These are phyloP conservation scores for Chaetomidium leptoderma DNA, from an alignment of 495 filamentous ascomycete species.

Conservation along the genomic window DNA sequence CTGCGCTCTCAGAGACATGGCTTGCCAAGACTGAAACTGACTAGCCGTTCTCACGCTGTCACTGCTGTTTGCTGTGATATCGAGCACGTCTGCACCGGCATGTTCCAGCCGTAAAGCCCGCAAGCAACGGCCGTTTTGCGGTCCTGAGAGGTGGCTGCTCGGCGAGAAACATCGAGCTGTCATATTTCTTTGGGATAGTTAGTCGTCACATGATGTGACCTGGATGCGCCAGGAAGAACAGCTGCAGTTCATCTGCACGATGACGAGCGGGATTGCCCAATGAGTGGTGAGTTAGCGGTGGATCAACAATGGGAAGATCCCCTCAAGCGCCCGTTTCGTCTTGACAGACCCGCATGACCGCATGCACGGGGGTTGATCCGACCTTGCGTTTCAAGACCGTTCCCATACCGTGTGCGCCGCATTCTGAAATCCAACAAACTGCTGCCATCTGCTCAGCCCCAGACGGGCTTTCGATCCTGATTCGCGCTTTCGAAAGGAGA, in stretches of 20 bases:
- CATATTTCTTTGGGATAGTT: too few species aligned
- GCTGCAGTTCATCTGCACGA: background rate
- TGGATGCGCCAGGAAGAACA: conserved; percentile 22
- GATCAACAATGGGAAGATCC: conserved; percentile 23
- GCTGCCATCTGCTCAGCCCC: conserved; percentile 1
- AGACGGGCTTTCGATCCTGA: background rate
- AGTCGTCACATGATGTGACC: conserved; percentile 29
- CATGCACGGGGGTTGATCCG: background rate
- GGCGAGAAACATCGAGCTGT: conserved; percentile 5
- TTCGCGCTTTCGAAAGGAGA: background rate
- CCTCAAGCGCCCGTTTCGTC: conserved; percentile 17
- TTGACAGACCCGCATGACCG: background rate
- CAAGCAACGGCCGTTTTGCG: background rate
- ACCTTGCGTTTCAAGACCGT: background rate
- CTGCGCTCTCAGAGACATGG: conserved; percentile 13
- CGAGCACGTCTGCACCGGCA: background rate
- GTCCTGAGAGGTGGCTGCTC: background rate
- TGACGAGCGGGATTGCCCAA: conserved; percentile 8
- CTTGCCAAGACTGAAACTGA: background rate
- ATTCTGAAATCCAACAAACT: background rate
- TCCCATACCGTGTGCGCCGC: background rate
- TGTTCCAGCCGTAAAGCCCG: conserved; percentile 10
- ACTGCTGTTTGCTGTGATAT: background rate
- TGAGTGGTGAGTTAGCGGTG: conserved; percentile 16
- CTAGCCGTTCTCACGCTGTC: background rate